Conservation (phyloP, 2,329 filamentous ascomycete genomes). For the Aurifilum marmelostoma region DNA sequence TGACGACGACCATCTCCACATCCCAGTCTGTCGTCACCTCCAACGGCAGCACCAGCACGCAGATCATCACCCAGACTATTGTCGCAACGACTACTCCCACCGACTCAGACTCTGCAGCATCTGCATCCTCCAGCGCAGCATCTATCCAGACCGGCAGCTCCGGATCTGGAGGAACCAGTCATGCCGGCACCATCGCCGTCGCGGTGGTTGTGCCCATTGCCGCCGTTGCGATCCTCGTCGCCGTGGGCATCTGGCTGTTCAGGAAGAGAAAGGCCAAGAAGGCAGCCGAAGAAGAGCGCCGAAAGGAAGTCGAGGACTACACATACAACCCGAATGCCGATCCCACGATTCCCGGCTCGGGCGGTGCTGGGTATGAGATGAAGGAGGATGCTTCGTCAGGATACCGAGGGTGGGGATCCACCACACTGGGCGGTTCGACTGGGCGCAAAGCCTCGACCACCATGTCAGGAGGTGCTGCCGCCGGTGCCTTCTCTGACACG, state of each 20-base stretch:
- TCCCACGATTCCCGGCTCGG: conserved; percentile 66
- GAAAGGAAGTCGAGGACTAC: conserved; percentile 97
- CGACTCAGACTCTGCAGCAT: conserved; percentile 17
- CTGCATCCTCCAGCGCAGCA: conserved; percentile 14
- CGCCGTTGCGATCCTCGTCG: conserved; percentile 78
- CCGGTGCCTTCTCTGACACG: conserved; percentile 72
- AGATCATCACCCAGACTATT: conserved; percentile 25
- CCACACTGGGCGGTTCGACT: conserved; percentile 66
- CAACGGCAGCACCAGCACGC: conserved; percentile 23
- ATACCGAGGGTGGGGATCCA: conserved; percentile 94
- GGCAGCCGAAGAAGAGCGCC: conserved; percentile 81
- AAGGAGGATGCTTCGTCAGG: conserved; percentile 75
- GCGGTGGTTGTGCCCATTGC: conserved; percentile 93
- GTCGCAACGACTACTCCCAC: conserved; percentile 27
- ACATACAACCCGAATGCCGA: conserved; percentile 98
- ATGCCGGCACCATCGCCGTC: conserved; percentile 78
- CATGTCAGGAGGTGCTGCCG: conserved; percentile 73
- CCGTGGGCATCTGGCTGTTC: conserved; percentile 83
- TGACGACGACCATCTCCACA: conserved; percentile 20
- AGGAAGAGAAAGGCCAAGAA: conserved; percentile 84
- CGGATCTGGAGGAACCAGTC: conserved; percentile 53
- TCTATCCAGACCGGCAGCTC: conserved; percentile 34
- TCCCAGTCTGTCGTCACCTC: conserved; percentile 19
- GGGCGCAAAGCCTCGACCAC: conserved; percentile 88
- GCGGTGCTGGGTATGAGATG: conserved; percentile 68